Conservation (phyloP, 805 yeast genomes). For the Nakazawaea ambrosiae region DNA sequence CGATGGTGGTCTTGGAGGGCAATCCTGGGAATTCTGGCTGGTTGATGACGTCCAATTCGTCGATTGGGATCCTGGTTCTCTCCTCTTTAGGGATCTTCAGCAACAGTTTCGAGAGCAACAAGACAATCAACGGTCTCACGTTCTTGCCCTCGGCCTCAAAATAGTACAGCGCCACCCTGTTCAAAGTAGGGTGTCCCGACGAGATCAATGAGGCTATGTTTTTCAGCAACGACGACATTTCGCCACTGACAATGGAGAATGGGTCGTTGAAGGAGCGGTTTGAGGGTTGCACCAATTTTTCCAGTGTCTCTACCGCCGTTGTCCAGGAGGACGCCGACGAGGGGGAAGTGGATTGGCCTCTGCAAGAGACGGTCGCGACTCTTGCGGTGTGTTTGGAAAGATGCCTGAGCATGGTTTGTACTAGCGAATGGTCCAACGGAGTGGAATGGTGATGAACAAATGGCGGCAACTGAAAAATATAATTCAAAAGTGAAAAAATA, state of each 20-base stretch:
- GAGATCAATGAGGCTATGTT: slow-evolving; percentile 85
- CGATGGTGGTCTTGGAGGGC: slow-evolving; percentile 44
- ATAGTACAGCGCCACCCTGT: slow-evolving; percentile 89
- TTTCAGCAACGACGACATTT: slow-evolving; percentile 83
- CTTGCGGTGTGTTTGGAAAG: too few species aligned
- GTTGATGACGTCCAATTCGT: slow-evolving; percentile 55
- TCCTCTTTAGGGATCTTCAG: slow-evolving; percentile 63
- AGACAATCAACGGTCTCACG: slow-evolving; percentile 84
- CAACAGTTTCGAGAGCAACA: slow-evolving; percentile 76
- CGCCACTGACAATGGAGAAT: slow-evolving; percentile 82
- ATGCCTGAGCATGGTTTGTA: too few species aligned
- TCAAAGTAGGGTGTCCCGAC: slow-evolving; percentile 88
- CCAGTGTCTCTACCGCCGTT: slow-evolving; percentile 67
- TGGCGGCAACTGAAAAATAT: too few species aligned
- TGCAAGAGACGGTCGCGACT: too few species aligned
- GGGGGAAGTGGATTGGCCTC: too few species aligned
- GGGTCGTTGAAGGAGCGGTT: slow-evolving; percentile 62
- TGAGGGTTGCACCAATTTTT: slow-evolving; percentile 62
- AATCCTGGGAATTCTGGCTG: slow-evolving; percentile 59
- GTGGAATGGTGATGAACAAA: too few species aligned
- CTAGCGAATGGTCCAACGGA: too few species aligned
- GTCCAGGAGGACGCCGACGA: slow-evolving; percentile 5
- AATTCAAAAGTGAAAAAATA: too few species aligned
- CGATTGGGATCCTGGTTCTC: slow-evolving; percentile 58
- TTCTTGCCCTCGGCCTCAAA: slow-evolving; percentile 96